Conservation (phyloP, 495 filamentous ascomycete genomes). For the Hyaloscypha variabilis region DNA sequence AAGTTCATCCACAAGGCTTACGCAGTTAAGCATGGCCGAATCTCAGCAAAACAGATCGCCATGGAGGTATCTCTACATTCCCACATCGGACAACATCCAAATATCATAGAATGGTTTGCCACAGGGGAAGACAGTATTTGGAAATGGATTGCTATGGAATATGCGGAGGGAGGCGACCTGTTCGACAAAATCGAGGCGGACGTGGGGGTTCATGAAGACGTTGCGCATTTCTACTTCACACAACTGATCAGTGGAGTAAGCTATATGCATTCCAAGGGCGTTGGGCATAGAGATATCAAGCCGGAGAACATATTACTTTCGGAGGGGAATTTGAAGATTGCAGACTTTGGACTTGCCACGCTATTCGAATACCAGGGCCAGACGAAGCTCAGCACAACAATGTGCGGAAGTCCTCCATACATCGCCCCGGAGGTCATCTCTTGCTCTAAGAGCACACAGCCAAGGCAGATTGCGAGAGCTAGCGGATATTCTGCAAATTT, state of each 20-base stretch:
- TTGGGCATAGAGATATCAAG: conserved; percentile 89
- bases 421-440: conserved; percentile 91
- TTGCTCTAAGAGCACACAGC: conserved; percentile 40
- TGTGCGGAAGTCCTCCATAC: conserved; percentile 96
- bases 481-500: conserved; percentile 79
- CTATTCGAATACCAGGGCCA: conserved; percentile 86
- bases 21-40: conserved; percentile 83
- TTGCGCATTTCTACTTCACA: conserved; percentile 94
- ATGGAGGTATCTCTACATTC: conserved; percentile 89
- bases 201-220: conserved; percentile 85
- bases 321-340: conserved; percentile 87
- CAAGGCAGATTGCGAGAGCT: conserved; percentile 51
- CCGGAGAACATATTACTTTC: conserved; percentile 89
- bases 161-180: conserved; percentile 91
- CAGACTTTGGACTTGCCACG: conserved; percentile 96
- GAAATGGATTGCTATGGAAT: conserved; percentile 98
- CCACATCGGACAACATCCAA: conserved; percentile 83
- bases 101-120: conserved; percentile 90
- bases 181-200: conserved; percentile 99
- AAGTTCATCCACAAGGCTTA: conserved; percentile 99
- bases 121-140: conserved; percentile 86
- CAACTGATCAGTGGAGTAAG: conserved; percentile 88
- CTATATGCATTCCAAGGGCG: conserved; percentile 92
- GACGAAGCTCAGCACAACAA: conserved; percentile 76
- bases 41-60: conserved; percentile 83